Conservation (phyloP, 202 grass and related monocot species). For the Hordeum pubiflorum region DNA sequence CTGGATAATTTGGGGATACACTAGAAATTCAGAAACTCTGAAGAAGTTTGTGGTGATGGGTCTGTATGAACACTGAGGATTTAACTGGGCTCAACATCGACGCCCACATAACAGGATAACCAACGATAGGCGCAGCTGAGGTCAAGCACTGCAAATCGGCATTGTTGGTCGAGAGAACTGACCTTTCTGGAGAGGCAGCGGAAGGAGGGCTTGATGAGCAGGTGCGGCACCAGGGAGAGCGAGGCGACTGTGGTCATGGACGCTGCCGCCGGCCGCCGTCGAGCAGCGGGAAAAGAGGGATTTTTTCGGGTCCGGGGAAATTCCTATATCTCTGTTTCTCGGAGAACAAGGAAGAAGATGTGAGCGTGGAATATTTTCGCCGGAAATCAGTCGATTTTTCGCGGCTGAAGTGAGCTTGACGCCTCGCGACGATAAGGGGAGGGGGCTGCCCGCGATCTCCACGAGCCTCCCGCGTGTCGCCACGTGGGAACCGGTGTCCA, state of each 20-base stretch:
- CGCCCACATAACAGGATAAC: too few relatives aligned
- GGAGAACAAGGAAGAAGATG: neutral
- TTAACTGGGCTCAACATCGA: too few relatives aligned
- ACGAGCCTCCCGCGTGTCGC: constrained; percentile 49
- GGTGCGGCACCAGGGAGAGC: constrained; percentile 54
- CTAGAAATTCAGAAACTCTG: neutral
- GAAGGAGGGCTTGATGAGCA: constrained; percentile 64
- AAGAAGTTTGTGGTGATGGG: neutral
- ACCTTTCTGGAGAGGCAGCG: constrained; percentile 70
- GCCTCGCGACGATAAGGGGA: constrained; percentile 52
- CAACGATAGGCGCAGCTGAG: too few relatives aligned
- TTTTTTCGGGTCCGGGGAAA: neutral
- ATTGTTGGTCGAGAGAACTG: neutral
- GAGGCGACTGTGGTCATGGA: constrained; percentile 70
- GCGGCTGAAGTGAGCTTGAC: constrained; percentile 13
- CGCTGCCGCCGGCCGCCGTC: neutral
- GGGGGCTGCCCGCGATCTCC: constrained; percentile 54
- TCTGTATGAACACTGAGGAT: too few relatives aligned
- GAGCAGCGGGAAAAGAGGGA: constrained; percentile 12
- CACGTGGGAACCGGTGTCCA: constrained; percentile 32
- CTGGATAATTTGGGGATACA: neutral
- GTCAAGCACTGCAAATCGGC: too few relatives aligned
- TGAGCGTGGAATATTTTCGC: neutral
- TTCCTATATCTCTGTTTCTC: neutral
- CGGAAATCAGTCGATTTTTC: neutral